Percentiles rank a stretch among this genome's conserved stretches.
These are phyloP conservation scores for carrot (Daucus carota) DNA, from an alignment of 129 eudicot species.

Conservation along the genomic window DH1_v3.0 NC_030385.2:4373001-4373500, in stretches of 20 bases:
- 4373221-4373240: conserved; percentile 15
- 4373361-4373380: conserved; percentile 51
- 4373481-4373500: conserved; percentile 1
- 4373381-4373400: conserved; percentile 30
- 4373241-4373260: conserved; percentile 18
- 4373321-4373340: conserved; percentile 18
- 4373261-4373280: conserved; percentile 17
- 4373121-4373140: conserved; percentile 6
- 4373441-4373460: conserved; percentile 36
- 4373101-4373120: conserved; percentile 9
- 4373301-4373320: conserved; percentile 21
- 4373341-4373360: conserved; percentile 33
- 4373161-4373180: conserved; percentile 18
- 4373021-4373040: not conserved
- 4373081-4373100: conserved; percentile 8
- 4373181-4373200: conserved; percentile 25
- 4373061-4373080: conserved; percentile 14
- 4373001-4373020: not conserved
- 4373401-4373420: conserved; percentile 40
- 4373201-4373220: conserved; percentile 13
- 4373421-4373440: conserved; percentile 40
- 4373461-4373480: conserved; percentile 19
- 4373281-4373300: conserved; percentile 18
- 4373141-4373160: conserved; percentile 19
- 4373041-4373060: conserved; percentile 26